Percentiles rank a stretch among this genome's conserved stretches.
These are phyloP conservation scores for Posidonia oceanica DNA, from an alignment of 116 monocot species.

Conservation along the genomic window DNA sequence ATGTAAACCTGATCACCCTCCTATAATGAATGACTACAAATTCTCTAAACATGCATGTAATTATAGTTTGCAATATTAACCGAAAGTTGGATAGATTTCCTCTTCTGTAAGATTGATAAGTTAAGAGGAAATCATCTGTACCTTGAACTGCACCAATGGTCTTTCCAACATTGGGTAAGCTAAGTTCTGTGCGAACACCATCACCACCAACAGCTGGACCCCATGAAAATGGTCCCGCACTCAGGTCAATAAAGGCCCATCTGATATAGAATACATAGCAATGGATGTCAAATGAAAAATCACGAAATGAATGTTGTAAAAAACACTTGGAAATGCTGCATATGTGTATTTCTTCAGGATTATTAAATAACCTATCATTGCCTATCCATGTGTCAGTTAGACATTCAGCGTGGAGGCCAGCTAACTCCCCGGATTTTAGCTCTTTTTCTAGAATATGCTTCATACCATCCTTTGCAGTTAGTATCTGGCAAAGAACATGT, in stretches of 20 bases:
- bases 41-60: too few relatives aligned
- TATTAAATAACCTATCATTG: constrained; percentile 39
- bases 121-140: not conserved
- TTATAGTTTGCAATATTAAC: too few relatives aligned
- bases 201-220: constrained; percentile 99
- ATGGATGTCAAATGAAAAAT: not conserved
- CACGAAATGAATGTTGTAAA: not conserved
- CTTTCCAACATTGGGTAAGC: constrained; percentile 86
- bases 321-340: constrained; percentile 1
- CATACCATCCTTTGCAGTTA: constrained; percentile 63
- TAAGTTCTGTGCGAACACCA: constrained; percentile 90
- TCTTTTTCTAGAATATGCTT: constrained; percentile 40
- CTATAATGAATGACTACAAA: too few relatives aligned
- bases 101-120: not conserved
- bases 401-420: constrained; percentile 74
- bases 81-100: not conserved
- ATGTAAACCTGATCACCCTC: too few relatives aligned
- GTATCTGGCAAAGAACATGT: constrained; percentile 29
- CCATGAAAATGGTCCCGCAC: constrained; percentile 96
- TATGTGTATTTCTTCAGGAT: not conserved
- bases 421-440: constrained; percentile 62
- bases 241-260: constrained; percentile 98
- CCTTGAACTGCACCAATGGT: constrained; percentile 66
- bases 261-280: constrained; percentile 27
- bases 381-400: constrained; percentile 95